phyloP scores from a whole-genome alignment of 441 rosid species.

The Hypseocharis bilobata region DNA sequence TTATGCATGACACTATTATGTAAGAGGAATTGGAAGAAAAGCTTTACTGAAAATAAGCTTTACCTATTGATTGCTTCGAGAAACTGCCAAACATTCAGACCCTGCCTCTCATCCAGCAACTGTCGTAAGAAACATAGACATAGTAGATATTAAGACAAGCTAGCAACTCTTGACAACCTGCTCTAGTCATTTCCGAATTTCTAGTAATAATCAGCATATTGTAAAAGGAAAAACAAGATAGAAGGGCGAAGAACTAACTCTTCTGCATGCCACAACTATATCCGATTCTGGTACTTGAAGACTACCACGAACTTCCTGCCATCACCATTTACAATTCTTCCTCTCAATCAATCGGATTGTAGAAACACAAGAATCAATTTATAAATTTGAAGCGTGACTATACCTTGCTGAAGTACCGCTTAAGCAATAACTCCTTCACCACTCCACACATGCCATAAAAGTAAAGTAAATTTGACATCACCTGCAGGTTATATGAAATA shows the following conservation, averaged over 20 bases:
- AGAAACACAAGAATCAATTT: neutral
- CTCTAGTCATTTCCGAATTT: neutral
- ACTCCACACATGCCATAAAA: slow-evolving; percentile 87
- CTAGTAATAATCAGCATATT: neutral
- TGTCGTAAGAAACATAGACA: slow-evolving; percentile 28
- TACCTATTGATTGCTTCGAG: slow-evolving; percentile 85
- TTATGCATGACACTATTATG: no score
- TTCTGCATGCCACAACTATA: slow-evolving; percentile 70
- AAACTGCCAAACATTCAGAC: slow-evolving; percentile 57
- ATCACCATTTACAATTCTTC: slow-evolving; percentile 18
- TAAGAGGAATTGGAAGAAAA: neutral
- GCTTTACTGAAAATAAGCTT: neutral
- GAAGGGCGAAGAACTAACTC: slow-evolving; percentile 16
- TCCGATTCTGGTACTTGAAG: slow-evolving; percentile 72
- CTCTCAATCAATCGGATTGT: slow-evolving; percentile 10
- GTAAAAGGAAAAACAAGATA: neutral
- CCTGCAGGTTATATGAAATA: slow-evolving; percentile 39
- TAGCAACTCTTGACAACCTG: neutral
- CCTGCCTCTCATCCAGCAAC: slow-evolving; percentile 77
- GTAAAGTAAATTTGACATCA: slow-evolving; percentile 69
- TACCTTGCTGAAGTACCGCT: slow-evolving; percentile 93
- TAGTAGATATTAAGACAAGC: neutral
- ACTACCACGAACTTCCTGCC: slow-evolving; percentile 75
- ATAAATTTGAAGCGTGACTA: neutral
- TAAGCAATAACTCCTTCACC: slow-evolving; percentile 72